These are phyloP conservation scores for Rhododendron ovatum DNA, from an alignment of 148 eudicot genomes.

Conservation along the genomic window DNA sequence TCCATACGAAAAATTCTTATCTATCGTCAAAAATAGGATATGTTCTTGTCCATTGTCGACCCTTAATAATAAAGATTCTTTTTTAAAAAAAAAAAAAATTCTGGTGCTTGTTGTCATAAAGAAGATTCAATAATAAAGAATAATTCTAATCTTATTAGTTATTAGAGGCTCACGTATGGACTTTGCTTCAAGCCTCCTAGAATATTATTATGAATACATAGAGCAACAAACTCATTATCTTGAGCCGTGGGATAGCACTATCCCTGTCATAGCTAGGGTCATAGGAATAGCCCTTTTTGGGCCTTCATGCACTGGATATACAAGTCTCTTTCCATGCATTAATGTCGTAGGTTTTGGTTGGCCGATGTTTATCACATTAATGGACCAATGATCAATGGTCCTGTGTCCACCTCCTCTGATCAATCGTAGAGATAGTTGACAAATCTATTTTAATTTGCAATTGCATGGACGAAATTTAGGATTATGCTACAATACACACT, in stretches of 20 bases:
- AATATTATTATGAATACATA: background rate
- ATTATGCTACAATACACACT: no score
- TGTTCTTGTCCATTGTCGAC: background rate
- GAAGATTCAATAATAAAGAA: no score
- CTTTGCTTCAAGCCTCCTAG: background rate
- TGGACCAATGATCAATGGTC: background rate
- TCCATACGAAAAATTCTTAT: background rate
- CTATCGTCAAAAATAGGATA: background rate
- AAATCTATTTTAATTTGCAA: no score
- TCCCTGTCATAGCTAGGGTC: background rate
- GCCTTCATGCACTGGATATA: background rate
- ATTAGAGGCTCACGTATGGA: background rate
- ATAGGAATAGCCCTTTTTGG: background rate
- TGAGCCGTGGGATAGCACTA: background rate
- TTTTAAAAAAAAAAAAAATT: no score
- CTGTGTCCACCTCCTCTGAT: background rate
- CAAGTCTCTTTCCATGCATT: background rate
- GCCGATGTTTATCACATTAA: no score
- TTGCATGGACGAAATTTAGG: no score
- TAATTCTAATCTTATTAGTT: no score
- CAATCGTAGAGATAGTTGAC: no score
- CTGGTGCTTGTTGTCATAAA: no score
- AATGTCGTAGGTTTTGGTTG: no score
- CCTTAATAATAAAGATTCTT: background rate
- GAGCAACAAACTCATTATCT: background rate